Base-by-base conservation (phyloP, 2,329 filamentous ascomycete genomes). In the Plectosphaerella plurivora region DNA sequence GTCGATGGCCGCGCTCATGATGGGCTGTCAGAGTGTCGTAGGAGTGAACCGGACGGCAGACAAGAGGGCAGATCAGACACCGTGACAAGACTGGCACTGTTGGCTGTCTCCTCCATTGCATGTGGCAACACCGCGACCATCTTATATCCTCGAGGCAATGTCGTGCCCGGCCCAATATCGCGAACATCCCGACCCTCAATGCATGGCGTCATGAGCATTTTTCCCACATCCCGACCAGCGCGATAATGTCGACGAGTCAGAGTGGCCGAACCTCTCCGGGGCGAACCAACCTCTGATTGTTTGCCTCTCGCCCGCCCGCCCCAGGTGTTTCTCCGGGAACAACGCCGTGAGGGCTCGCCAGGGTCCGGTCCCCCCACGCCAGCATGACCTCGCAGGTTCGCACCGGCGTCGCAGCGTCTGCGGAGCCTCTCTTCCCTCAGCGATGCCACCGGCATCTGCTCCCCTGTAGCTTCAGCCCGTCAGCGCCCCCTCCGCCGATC, bases 191-290 rank as follows among this genome's bases (percentile, higher is more conserved):
- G 37, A 14, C 37, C 28, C 28, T 33, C 28, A 33, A 33, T 33
- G 28, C 46, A 48, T 48, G 46, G 46, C 18, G 33, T 48, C 46
- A 48, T 48, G 33, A 37, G 37, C 16, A 16, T 18, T 39, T 39
- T 39, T 39, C 37, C 35, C 14, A 16, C 37, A 39, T n/a, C 12
- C 22, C 25, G 24, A 5, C n/a, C 24, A 47, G 35, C 46, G 20
- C 5, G n/a, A 35, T 22, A 39, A 12, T 18, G 4, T 4, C 2
- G 8, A 10, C 46, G 33, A 39, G 46, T 48, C 46, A 48, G 28
- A 37, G 14, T n/a, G 37, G 16, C 14, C 15, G 16, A n/a, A 7
- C 3, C 10, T 39, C 16, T 14, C 7, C 9, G 16, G 37, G 16
- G 15, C 5, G 14, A 36, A 14, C 14, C 8, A 37, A 12, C 35